Evolutionary conservation across 192 early-diverging fungal genomes (phyloP), one percentile per base, ranked within the genome.

Genomic region (Coemansia sp.): DNA sequence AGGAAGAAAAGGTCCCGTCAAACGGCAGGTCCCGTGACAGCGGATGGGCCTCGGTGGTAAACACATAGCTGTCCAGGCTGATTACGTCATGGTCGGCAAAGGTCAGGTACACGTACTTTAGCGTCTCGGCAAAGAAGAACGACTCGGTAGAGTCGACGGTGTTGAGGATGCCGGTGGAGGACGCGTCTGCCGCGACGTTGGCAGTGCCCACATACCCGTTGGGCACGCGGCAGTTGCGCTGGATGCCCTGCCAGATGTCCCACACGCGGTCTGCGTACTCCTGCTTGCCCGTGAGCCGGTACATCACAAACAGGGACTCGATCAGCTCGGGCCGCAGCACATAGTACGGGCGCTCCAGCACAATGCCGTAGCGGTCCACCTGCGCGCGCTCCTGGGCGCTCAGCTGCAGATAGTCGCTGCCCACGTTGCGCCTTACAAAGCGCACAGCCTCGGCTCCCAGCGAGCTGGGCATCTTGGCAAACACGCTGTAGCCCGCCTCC

Each of bases 21-120:
- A 78, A 78, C 14, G 35, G 23, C 16, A 54, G 35, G 5, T 45
- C 50, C 23, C 68, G 62, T 2, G 68, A 67, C 56, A 96, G 59
- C 35, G 92, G 93, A 64, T 96, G 95, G 9, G 93, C 94, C 74
- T 96, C 95, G 4, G 95, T 98, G 41, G 95, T 98, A 70, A 96
- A 92, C 5, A 97, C 92, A 78, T 85, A 93, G 61, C 89, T 55
- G 60, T 91, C 88, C 12, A 94, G 77, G 7, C 84, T 82, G 47
- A 91, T 70, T 2, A 73, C 55, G 65, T 85, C 70, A 26, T 87
- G 80, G 47, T 87, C 76, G 28, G 81, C 82, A 65, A 92, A 96
- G 15, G 90, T 83, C 55, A 98, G 72, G 65, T 91, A 98, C 18
- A 92, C 70, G 65, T 98, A 98, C 66, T 92, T 91, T 60, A 98